These are phyloP conservation scores for Oidiodendron maius DNA, from an alignment of 495 filamentous ascomycete genomes.

Conservation along the genomic window DNA sequence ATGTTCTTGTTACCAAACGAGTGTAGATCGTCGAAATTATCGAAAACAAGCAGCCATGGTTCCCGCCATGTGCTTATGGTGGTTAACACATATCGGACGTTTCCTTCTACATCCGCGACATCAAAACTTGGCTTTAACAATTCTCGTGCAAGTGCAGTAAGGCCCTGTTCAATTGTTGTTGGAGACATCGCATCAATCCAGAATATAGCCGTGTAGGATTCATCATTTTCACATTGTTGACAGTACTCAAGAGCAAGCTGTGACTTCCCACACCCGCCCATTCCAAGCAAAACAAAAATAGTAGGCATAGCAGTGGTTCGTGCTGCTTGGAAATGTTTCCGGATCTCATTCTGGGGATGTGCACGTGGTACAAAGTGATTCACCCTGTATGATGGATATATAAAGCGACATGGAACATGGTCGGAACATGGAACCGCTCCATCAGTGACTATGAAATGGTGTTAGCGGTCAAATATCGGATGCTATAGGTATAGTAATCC, in stretches of 20 bases:
- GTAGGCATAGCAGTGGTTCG: neutral
- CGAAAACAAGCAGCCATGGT: conserved; percentile 27
- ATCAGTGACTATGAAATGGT: no score
- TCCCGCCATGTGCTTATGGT: conserved; percentile 11
- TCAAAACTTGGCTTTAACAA: conserved; percentile 2
- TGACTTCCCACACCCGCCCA: conserved; percentile 31
- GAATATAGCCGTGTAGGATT: conserved; percentile 20
- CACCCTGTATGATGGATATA: no score
- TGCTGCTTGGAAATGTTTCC: neutral
- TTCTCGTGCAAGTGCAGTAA: conserved; percentile 11
- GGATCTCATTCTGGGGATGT: neutral
- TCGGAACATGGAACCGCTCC: neutral
- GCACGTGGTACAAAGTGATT: conserved; percentile 4
- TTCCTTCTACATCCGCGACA: conserved; percentile 3
- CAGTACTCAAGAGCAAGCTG: conserved; percentile 30
- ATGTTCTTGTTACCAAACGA: conserved; percentile 17
- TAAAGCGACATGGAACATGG: neutral
- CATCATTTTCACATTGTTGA: conserved; percentile 9
- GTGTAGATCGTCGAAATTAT: conserved; percentile 30
- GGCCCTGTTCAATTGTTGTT: conserved; percentile 6
- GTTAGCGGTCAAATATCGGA: no score
- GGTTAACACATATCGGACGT: conserved; percentile 16
- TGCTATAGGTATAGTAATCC: no score
- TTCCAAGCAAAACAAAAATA: conserved; percentile 23
- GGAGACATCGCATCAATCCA: conserved; percentile 27